Evolutionary conservation across 352 stramenopile species (phyloP), one percentile per base, ranked within the genome.

Genomic region (Pythium phragmiticola): DNA sequence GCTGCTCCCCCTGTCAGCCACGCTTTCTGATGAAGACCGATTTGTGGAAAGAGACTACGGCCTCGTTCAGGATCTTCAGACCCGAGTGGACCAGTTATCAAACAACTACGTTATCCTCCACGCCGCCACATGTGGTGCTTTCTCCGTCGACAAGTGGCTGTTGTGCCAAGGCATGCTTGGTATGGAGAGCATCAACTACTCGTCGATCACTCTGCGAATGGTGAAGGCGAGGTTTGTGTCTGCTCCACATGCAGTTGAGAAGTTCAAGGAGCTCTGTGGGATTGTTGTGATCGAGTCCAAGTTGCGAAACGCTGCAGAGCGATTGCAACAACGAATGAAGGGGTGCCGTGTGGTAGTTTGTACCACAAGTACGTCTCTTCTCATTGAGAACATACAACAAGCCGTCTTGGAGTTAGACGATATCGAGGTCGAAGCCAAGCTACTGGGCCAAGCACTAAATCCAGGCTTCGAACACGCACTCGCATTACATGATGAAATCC

Each of bases 251-350:
- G 9, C 43, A 13, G 23, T 67, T 17, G 34, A 46, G 26, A 12
- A 66, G n/a, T 76, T 78, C 21, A 70, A 80, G 1, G 23, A 56
- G 2, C 50, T 84, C 7, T 87, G 79, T 41, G 76, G 85, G n/a
- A 57, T 78, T n/a, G 71, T 71, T 37, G 78, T 87, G n/a, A 46
- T 87, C 3, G 80, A 89, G 56, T 60, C 74, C 0, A 84, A 81
- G 36, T 42, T 86, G 0, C 77, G 72, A 77, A 63, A 30, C 21
- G 28, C 12, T 5, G 53, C 26, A 47, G 70, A 85, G 16, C 69
- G 76, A 12, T 36, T 69, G 39, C 66, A 63, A 9, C 66, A 81
- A 42, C 66, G 70, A 28, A n/a, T 84, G 2, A 37, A 26, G 8
- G 67, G 64, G 12, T 73, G 83, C n/a, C 55, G 58, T 0, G 47